Evolutionary conservation across 352 stramenopile genomes (phyloP), one percentile per base, ranked within the genome.

Genomic region (Chrysophaeum taylorii): DNA sequence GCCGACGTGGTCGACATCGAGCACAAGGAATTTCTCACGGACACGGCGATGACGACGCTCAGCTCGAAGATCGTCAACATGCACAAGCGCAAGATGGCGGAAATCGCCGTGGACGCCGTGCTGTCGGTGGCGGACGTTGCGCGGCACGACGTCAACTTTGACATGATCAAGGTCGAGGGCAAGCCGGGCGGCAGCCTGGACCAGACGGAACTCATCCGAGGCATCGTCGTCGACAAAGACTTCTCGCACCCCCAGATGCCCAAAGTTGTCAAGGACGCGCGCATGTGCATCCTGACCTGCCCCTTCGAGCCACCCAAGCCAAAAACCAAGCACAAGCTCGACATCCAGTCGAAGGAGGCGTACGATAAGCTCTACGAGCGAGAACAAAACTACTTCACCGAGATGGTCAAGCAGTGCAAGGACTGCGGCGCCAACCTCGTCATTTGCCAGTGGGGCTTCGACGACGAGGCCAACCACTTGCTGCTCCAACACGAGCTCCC

Each of bases 251-350:
- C 94, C 31, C 94, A 99, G 86, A 98, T 99, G 94, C 84, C 90
- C 36, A 98, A 98, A 80, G 81, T 89, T 53, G 86, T 98, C 41
- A 91, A 96, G 70, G 87, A 98, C 85, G 95, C 92, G 62, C 98
- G 98, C 82, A 88, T 98, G 75, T 97, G 91, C 79, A 96, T 99
- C 69, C 79, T 99, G 18, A 99, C 95, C 72, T 99, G 94, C 81
- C 92, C 95, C 15, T 98, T 99, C 80, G 95, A 99, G 81, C 94
- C 96, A 23, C 95, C 96, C 35, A 98, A 99, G 86, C 95, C 96
- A 63, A 99, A 99, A 84, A 99, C 95, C 31, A 99, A 99, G 81
- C 94, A 98, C 85, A 97, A 98, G 87, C 83, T 99, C 37, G 93
- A 99, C 78, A 99, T 99, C 79, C 95, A 88, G 52, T 97, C 89